Conservation (phyloP, 352 stramenopile species). For the Thraustotheca clavata region DNA sequence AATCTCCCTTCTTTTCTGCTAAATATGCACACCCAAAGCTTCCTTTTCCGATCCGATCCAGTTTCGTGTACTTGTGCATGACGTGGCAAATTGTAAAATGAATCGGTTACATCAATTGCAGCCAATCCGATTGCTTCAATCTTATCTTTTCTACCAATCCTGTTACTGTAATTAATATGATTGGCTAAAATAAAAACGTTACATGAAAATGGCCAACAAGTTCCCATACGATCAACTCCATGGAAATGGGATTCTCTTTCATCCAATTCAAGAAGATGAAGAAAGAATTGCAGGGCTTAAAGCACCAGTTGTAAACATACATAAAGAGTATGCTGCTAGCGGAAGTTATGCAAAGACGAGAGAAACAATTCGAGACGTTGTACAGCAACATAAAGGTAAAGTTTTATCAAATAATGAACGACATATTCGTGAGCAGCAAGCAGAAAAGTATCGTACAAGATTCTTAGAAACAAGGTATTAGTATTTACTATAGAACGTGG, state of each 20-base stretch:
- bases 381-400: conserved; percentile 37
- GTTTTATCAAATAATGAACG: conserved; percentile 47
- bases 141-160: background rate
- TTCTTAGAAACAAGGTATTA: conserved; percentile 43
- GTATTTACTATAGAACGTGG: background rate
- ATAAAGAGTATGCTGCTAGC: conserved; percentile 37
- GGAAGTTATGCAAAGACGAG: conserved; percentile 39
- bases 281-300: conserved; percentile 44
- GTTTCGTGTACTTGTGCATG: conserved; percentile 76
- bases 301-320: conserved; percentile 43
- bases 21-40: conserved; percentile 65
- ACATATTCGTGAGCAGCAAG: conserved; percentile 32
- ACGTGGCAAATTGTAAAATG: background rate
- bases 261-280: conserved; percentile 3
- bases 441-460: conserved; percentile 34
- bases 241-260: conserved; percentile 46
- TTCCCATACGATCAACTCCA: conserved; percentile 1
- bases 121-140: background rate
- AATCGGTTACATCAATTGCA: background rate
- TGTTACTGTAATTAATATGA: background rate
- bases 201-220: background rate
- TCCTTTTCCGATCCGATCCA: conserved; percentile 65
- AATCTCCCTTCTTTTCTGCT: conserved; percentile 34
- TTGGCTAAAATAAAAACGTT: background rate
- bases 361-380: conserved; percentile 38